A percentile compares a stretch with the other conserved stretches of the same genome.
Conservation (phyloP, 2,329 filamentous ascomycete genomes). For the Fonsecaea pedrosoi region DNA sequence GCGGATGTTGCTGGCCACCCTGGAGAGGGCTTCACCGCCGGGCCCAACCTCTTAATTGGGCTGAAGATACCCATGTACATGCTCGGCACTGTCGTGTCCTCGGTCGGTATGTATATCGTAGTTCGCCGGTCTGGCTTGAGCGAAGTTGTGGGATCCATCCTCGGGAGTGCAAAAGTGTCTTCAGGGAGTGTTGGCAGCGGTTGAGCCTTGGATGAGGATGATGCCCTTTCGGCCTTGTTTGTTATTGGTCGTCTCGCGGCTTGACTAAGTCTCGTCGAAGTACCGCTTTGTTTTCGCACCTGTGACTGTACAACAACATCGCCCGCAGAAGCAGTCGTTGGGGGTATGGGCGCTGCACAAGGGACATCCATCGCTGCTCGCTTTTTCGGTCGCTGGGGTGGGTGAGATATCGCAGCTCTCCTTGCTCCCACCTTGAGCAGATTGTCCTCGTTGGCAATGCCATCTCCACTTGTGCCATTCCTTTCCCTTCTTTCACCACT, state of each 20-base stretch:
- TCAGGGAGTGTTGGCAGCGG: constrained; percentile 18
- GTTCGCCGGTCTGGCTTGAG: constrained; percentile 44
- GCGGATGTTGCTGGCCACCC: neutral
- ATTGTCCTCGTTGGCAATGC: neutral
- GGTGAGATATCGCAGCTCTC: constrained; percentile 44
- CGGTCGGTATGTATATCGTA: constrained; percentile 52
- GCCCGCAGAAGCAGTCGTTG: neutral
- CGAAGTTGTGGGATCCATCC: constrained; percentile 14
- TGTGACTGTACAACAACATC: neutral
- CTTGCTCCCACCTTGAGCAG: constrained; percentile 11
- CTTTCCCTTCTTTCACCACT: neutral
- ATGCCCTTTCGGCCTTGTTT: constrained; percentile 6
- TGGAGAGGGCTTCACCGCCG: neutral
- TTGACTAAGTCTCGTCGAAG: constrained; percentile 8
- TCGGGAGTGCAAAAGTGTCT: constrained; percentile 8
- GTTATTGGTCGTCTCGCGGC: constrained; percentile 22
- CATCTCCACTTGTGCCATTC: neutral
- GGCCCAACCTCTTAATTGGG: constrained; percentile 45
- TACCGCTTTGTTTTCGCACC: neutral
- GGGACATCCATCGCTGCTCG: constrained; percentile 42
- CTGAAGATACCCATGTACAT: constrained; percentile 55
- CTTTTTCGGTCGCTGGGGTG: constrained; percentile 50
- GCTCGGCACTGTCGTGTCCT: constrained; percentile 51
- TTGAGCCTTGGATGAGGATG: neutral
- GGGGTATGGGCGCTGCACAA: neutral